Conservation (phyloP, 441 rosid species). For the Corymbia citriodora region DNA sequence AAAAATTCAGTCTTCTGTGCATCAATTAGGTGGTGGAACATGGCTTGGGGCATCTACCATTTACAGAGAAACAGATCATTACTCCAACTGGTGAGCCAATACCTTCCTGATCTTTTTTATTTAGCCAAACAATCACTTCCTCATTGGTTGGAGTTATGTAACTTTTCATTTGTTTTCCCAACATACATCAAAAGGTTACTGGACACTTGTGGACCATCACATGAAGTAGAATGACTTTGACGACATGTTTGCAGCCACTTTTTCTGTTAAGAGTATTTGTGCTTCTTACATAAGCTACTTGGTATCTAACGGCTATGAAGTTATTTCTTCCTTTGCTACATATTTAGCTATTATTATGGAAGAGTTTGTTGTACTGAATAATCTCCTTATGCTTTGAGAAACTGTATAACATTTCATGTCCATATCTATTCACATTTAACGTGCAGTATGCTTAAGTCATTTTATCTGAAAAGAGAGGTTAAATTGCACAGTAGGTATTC, state of each 20-base stretch:
- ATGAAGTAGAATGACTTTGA: neutral
- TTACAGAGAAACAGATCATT: constrained; percentile 89
- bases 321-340: neutral
- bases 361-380: neutral
- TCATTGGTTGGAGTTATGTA: neutral
- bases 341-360: neutral
- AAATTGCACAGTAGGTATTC: neutral
- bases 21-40: constrained; percentile 87
- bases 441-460: neutral
- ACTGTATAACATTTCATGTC: neutral
- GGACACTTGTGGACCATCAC: neutral
- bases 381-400: neutral
- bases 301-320: neutral
- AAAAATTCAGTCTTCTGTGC: neutral
- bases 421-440: neutral
- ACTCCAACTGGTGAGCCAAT: constrained; percentile 85
- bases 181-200: neutral
- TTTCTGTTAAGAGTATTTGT: neutral
- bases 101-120: neutral
- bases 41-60: constrained; percentile 97
- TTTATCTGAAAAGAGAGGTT: neutral
- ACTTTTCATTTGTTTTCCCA: neutral
- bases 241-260: neutral
- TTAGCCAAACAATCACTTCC: neutral
- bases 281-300: neutral